Evolutionary conservation across 345 rosid genomes (phyloP).

Genomic region (Populus nigra): DNA sequence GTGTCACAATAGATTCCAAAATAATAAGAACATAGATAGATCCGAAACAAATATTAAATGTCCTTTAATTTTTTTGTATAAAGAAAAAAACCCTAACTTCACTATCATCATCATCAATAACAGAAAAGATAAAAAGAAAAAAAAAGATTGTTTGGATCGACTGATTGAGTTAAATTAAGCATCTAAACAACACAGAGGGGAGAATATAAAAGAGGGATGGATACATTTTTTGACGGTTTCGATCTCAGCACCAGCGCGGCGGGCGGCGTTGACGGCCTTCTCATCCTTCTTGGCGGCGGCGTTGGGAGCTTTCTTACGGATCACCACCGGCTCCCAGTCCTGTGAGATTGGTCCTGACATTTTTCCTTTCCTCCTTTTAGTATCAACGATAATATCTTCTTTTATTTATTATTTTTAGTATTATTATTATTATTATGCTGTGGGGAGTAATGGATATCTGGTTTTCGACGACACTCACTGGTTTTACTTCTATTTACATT

Average conservation of each 20-base stretch:
- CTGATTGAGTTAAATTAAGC: not conserved
- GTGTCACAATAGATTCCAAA: not conserved
- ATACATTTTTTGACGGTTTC: conserved; percentile 28
- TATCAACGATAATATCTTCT: not conserved
- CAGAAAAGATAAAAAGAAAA: not conserved
- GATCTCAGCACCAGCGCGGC: conserved; percentile 35
- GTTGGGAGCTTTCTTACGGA: conserved; percentile 37
- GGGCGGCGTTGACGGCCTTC: conserved; percentile 35
- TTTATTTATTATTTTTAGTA: not conserved
- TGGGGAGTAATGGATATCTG: too few relatives aligned
- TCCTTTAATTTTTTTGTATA: not conserved
- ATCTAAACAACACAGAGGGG: not conserved
- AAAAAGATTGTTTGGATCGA: not conserved
- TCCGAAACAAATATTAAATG: not conserved
- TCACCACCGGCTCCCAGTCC: conserved; percentile 36
- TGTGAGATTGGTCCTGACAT: conserved; percentile 32
- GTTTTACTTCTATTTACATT: too few relatives aligned
- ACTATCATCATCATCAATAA: not conserved
- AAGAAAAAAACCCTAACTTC: not conserved
- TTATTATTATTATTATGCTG: not conserved
- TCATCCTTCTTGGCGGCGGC: conserved; percentile 38
- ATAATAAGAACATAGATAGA: not conserved
- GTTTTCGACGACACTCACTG: too few relatives aligned
- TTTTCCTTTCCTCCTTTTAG: not conserved
- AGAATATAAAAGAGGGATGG: too few relatives aligned